Evolutionary conservation across 1,139 yeast genomes (phyloP).

Genomic region (Hansenula lynferdii): DNA sequence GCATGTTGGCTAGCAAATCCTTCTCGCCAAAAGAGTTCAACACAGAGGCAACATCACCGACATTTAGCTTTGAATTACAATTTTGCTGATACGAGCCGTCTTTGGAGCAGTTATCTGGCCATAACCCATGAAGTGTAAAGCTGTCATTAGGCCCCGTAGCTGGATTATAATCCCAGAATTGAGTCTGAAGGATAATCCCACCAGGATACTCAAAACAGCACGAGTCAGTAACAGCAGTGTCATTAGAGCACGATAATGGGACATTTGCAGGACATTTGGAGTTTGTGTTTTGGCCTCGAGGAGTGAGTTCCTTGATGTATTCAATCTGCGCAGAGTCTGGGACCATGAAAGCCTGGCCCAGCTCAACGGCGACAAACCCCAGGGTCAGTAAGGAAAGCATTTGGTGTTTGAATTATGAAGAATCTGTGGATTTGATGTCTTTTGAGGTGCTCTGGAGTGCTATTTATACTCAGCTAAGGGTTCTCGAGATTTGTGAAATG

Average conservation of each 20-base stretch:
- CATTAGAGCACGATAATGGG: slow-evolving; percentile 62
- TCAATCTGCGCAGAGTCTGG: neutral
- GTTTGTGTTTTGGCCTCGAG: slow-evolving; percentile 2
- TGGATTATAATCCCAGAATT: slow-evolving; percentile 92
- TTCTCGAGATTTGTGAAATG: no score
- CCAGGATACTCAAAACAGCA: slow-evolving; percentile 93
- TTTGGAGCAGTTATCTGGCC: slow-evolving; percentile 69
- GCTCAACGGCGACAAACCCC: neutral
- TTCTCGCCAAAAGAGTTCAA: slow-evolving; percentile 43
- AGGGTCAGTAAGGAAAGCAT: neutral
- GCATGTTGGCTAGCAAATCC: slow-evolving; percentile 55
- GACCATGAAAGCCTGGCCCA: neutral
- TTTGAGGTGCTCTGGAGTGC: no score
- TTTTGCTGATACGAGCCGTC: slow-evolving; percentile 71
- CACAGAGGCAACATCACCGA: slow-evolving; percentile 48
- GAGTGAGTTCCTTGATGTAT: neutral
- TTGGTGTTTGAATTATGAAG: no score
- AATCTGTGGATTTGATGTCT: neutral
- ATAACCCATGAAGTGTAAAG: slow-evolving; percentile 81
- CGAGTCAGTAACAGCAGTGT: slow-evolving; percentile 39
- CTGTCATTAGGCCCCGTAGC: slow-evolving; percentile 72
- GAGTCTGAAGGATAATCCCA: slow-evolving; percentile 80
- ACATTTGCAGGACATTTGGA: slow-evolving; percentile 55
- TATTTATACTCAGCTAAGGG: no score
- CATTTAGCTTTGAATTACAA: slow-evolving; percentile 62